Evolutionary conservation across 1,139 yeast species (phyloP), one percentile per base, ranked within the genome.

Genomic region (Casaregolazyma suthepensis): DNA sequence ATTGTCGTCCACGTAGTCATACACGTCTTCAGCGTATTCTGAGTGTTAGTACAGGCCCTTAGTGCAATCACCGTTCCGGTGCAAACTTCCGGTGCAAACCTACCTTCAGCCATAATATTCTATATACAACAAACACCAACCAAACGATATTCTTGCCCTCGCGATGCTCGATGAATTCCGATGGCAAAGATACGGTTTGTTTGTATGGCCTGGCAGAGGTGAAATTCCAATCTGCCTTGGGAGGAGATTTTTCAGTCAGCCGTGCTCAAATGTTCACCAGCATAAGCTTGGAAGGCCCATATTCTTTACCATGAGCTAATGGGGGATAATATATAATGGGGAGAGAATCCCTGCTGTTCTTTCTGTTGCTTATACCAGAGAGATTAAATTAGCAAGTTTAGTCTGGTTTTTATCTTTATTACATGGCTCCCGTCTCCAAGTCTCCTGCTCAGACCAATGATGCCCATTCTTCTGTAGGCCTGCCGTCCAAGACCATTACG

Each of bases 1-100:
- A 60, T 78, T 76, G 59, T 78, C 81, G 59, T 82, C 87, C 62
- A 83, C 88, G 67, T 82, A 83, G 62, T 78, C 81, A 70, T 86
- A 85, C 52, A 85, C 85, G 69, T 85, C 90, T 57, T 75, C 56
- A 9, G 52, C 50, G 51, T 52, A 55, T 52, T 52, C 57, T 54
- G n/a, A 18, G 12, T 26, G 22, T 26, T 46, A 18, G 46, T 43
- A 12, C 5, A 1, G 20, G 13, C 13, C 17, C n/a, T n/a, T 3
- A 5, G 5, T 3, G 5, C 12, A n/a, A 7, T 38, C 15, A 22
- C n/a, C n/a, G n/a, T n/a, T n/a, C n/a, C n/a, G n/a, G n/a, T n/a
- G 23, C 18, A 9, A 26, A 26, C 31, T 12, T 7, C 31, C 12
- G 12, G 38, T 17, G 4, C 45, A 35, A 7, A 40, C 51, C 43